Base-by-base conservation (phyloP, 2,329 filamentous ascomycete genomes). In the Penicillium sp. region DNA sequence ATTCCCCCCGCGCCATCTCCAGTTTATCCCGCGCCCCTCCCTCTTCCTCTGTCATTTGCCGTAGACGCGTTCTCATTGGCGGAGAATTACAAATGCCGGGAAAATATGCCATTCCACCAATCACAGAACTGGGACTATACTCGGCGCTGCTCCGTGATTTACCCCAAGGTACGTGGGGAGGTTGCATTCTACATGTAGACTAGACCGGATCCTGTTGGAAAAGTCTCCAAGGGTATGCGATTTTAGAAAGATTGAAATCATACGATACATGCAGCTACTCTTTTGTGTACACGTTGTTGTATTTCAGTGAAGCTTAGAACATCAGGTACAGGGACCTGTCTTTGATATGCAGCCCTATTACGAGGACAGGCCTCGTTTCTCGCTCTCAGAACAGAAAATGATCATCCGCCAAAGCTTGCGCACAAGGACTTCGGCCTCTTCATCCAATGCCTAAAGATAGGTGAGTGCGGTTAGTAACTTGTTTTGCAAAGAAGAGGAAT, bases 331-430 rank as follows among this genome's bases (percentile, higher is more conserved):
- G 25, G 15, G 39, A 19, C 38, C 25, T 19, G 11, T n/a, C 21
- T 47, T 41, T 16, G 21, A 27, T 48, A 27, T 49, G 47, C 13
- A 51, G 21, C 29, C n/a, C 21, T 44, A n/a, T 58, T 79, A 91
- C 49, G 86, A 84, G 21, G 89, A 89, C 59, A 97, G 79, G 2
- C 92, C 92, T 61, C 92, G 82, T 79, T 94, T 96, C 82, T 96
- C 93, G 69, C 89, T 90, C 76, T 97, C 93, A 6, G 91, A 94
- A 69, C 93, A 97, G 85, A 97, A 97, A 69, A 97, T 96, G 57
- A 97, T 87, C 91, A 97, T 96, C 50, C 93, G 86, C 94, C 94
- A 99, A 36, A 99, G 83, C 79, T 97, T 97, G 84, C 91, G 95
- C 49, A 97, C 92, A 64, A 99, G 79, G 27, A 90, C 88, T 74